Evolutionary conservation across 2,329 filamentous ascomycete genomes (phyloP), one percentile per base, ranked within the genome.

Genomic region (Penicillium capsulatum): DNA sequence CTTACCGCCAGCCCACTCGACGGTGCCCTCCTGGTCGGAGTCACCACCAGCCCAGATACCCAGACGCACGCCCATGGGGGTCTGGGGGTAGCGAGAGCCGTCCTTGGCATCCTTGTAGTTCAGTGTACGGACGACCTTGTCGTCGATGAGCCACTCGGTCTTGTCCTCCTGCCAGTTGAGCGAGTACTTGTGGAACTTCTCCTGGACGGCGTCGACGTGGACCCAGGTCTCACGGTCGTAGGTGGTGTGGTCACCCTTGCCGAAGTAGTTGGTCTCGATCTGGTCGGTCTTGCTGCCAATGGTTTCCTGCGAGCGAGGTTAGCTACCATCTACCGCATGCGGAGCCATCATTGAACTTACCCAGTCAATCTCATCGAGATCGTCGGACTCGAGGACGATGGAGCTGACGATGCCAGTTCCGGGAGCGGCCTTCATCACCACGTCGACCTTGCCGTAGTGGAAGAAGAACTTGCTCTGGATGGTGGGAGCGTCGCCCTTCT

Each of bases 311-410:
- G 30, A 22, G 37, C 37, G 17, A 16, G 20, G 46, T 54, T 48
- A 58, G 56, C 17, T 91, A 81, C 66, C n/a, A 11, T 11, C 6
- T 4, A 4, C 5, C 6, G 13, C 13, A 28, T 11, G 10, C 6
- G 26, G 26, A 6, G 11, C 6, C 4, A n/a, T 6, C 5, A 28
- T 11, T 4, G 13, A 11, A 28, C 88, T 90, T 70, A 97, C 92
- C 73, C 92, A 86, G 66, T 98, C 92, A 59, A 98, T 91, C 71
- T 98, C 92, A 67, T 98, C 92, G 26, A 95, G 79, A 58, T 80
- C 79, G 65, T 97, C 90, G n/a, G 90, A 96, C 68, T 94, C 82
- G 47, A 98, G 72, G 10, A 98, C 89, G 24, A 94, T 75, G 20
- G 86, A 91, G 66, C 87, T 95, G 53, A 98, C 90, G 55, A 98